Evolutionary conservation across 2,329 filamentous ascomycete genomes (phyloP), one percentile per base, ranked within the genome.

Genomic region (Fusarium sacchari): DNA sequence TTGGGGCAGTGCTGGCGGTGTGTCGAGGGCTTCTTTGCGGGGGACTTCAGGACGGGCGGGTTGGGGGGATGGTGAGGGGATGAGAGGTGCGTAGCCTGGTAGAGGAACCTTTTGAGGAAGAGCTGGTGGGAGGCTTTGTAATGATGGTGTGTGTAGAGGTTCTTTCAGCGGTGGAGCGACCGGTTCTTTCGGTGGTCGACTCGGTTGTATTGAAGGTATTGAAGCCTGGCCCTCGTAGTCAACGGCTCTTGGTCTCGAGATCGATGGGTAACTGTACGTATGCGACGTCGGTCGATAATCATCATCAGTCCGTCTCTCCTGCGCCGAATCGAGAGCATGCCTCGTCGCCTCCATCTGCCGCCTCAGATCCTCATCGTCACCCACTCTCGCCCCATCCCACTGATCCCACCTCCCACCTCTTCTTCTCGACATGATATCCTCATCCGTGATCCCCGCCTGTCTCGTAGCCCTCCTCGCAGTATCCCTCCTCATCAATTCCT

Each of bases 401-500:
- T 82, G 78, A n/a, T 85, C 83, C 84, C 84, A 86, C 34, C 83
- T 78, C 1, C 83, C 84, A 5, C 83, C 83, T 39, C 78, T 82
- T 15, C 90, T 85, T 44, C 89, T 87, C 58, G 84, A 83, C 64
- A 87, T 86, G 70, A 91, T 88, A 67, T 90, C 88, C 60, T 89
- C 87, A 55, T 87, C 85, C 1, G 87, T 84, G 5, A 90, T 84
- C 1, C 88, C 90, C 32, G 89, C 86, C 73, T 89, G 87, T 37
- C 88, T 86, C 32, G 87, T 89, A 17, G 86, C 87, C 72, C 84
- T 88, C 68, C 90, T 86, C 46, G 86, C 87, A 20, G 88, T 89
- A 76, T 93, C 91, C 73, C 94, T 87, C 46, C 93, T 87, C 63
- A 84, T 86, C 64, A 95, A 88, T 81, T 97, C 94, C 62, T 89